Base-by-base conservation (phyloP, 75 land plant genomes). In the Isoetes taiwanensis region DNA sequence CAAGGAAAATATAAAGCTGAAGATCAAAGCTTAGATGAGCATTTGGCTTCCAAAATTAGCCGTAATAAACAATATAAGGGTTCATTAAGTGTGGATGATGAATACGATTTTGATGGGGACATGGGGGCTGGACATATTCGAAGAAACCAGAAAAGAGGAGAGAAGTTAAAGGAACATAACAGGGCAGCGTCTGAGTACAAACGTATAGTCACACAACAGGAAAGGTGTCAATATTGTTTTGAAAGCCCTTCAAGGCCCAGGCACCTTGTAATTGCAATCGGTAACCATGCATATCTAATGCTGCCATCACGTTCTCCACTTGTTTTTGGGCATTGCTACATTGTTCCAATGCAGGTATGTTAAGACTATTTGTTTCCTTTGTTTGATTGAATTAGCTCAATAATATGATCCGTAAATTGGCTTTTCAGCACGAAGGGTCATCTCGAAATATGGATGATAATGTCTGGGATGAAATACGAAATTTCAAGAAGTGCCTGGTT, bases 401-500 rank as follows among this genome's bases (percentile, higher is more conserved):
- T n/a, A n/a, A n/a, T n/a, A n/a, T n/a, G n/a, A n/a, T n/a, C n/a
- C n/a, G n/a, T n/a, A n/a, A n/a, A n/a, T n/a, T 62, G 38, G 30
- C 17, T 62, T 41, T 40, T 21, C 81, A 91, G 87, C 98, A 93
- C 74, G 98, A 84, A 65, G 68, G 80, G 28, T 43, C 98, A 41
- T 76, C 95, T 16, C 79, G 98, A 66, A 73, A 65, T 59, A 66
- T 93, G 19, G 98, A 93, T 64, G 75, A 81, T 26, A 68, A 72
- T 73, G 82, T 81, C 32, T 93, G 89, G 95, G 86, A 87, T 53
- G 98, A 93, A 68, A 62, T 93, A 23, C 85, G 95, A 3, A 93
- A 93, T 67, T 93, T 84, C 79, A 93, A 93, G 64, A 93, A 93
- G 52, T 93, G 98, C 65, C 73, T 93, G 3, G 70, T 93, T 3